phyloP scores from a whole-genome alignment of 2,329 filamentous ascomycete genomes.

The Talaromyces piceae region DNA sequence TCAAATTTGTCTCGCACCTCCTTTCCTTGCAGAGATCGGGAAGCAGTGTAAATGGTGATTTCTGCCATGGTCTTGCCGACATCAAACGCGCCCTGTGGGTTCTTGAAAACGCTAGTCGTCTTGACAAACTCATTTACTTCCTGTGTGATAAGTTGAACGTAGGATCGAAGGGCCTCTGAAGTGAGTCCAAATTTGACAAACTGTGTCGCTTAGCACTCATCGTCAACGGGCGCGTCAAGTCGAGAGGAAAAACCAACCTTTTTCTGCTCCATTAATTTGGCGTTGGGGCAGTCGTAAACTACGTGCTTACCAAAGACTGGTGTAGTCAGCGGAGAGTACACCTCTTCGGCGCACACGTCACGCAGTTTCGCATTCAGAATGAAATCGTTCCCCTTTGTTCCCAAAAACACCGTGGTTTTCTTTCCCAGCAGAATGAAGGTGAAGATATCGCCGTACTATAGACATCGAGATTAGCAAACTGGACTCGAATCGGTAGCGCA shows the following conservation, averaged over 20 bases:
- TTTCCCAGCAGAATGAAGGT: conserved; percentile 83
- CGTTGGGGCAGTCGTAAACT: conserved; percentile 84
- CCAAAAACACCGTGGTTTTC: conserved; percentile 80
- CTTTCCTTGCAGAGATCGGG: conserved; percentile 65
- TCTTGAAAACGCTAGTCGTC: conserved; percentile 51
- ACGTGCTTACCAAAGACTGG: conserved; percentile 75
- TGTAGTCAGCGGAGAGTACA: conserved; percentile 68
- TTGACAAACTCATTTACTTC: conserved; percentile 60
- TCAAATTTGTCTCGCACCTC: conserved; percentile 67
- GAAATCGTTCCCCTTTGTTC: conserved; percentile 79
- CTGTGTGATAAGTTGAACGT: conserved; percentile 69
- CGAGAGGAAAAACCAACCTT: conserved; percentile 50
- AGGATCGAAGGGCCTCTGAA: conserved; percentile 53
- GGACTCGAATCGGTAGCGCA: background rate
- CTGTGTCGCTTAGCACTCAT: conserved; percentile 15
- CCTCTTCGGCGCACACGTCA: conserved; percentile 84
- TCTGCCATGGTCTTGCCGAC: conserved; percentile 63
- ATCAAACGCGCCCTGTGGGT: conserved; percentile 53
- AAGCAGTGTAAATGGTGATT: conserved; percentile 76
- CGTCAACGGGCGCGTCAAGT: background rate
- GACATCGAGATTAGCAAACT: background rate
- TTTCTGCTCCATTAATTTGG: conserved; percentile 94
- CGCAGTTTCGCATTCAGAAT: conserved; percentile 87
- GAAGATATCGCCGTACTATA: conserved; percentile 77
- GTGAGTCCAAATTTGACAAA: conserved; percentile 61